phyloP scores from a whole-genome alignment of 305 asterid species.

The Caryopteris hybrid region DNA sequence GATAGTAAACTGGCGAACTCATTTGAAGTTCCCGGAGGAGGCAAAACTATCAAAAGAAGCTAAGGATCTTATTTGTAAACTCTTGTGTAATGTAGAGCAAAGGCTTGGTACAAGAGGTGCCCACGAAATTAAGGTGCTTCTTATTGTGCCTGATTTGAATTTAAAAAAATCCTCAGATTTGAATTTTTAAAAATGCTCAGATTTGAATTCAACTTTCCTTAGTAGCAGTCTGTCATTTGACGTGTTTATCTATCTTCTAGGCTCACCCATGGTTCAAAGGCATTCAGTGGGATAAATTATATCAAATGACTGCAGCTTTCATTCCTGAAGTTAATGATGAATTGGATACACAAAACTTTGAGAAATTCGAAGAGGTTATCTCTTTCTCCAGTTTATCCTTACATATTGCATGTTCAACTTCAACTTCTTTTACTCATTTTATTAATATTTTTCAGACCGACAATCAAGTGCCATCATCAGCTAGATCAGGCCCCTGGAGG shows the following conservation, averaged over 20 bases:
- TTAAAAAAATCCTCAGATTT: no score
- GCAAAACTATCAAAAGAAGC: conserved; percentile 86
- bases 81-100: conserved; percentile 83
- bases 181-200: not conserved
- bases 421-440: conserved; percentile 14
- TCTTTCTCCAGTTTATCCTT: conserved; percentile 18
- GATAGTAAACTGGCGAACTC: conserved; percentile 92
- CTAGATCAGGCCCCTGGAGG: conserved; percentile 97
- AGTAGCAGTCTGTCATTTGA: conserved; percentile 5
- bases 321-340: conserved; percentile 92
- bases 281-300: conserved; percentile 70
- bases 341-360: conserved; percentile 91
- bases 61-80: conserved; percentile 83
- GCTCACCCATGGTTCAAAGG: conserved; percentile 91
- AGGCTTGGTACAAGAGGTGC: conserved; percentile 94
- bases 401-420: conserved; percentile 10
- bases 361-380: conserved; percentile 89
- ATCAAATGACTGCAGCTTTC: conserved; percentile 90
- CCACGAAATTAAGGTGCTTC: conserved; percentile 68
- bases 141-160: conserved; percentile 11
- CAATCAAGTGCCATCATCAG: conserved; percentile 49
- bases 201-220: not conserved
- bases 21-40: conserved; percentile 90
- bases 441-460: conserved; percentile 49
- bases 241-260: conserved; percentile 33